phyloP scores from a whole-genome alignment of 1,139 yeast genomes.

The Blastobotrys proliferans region DNA sequence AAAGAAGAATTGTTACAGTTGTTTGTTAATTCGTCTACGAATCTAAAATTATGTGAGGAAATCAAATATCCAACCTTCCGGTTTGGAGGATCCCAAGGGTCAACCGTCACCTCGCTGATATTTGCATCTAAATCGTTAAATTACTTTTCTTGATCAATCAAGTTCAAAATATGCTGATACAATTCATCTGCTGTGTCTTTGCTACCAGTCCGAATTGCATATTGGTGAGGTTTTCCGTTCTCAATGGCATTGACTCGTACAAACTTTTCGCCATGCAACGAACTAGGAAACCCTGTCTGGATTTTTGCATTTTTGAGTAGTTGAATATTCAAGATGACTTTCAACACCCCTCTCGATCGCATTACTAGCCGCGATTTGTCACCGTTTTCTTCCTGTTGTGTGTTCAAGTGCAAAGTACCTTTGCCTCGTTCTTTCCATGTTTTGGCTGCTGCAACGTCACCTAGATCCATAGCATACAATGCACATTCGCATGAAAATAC shows the following conservation, averaged over 20 bases:
- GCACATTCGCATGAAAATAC: constrained; percentile 71
- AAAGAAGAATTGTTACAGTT: constrained; percentile 60
- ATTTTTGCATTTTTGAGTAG: constrained; percentile 56
- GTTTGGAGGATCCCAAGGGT: constrained; percentile 86
- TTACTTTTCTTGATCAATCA: constrained; percentile 27
- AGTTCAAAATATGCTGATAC: constrained; percentile 46
- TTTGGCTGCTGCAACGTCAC: constrained; percentile 51
- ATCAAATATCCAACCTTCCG: constrained; percentile 75
- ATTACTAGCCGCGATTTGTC: constrained; percentile 62
- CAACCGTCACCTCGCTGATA: constrained; percentile 83
- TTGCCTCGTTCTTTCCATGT: constrained; percentile 98
- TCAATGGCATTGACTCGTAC: constrained; percentile 62
- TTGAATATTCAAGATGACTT: constrained; percentile 77
- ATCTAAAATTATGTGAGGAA: constrained; percentile 53
- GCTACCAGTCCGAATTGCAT: constrained; percentile 68
- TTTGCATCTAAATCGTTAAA: constrained; percentile 37
- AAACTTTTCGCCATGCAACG: constrained; percentile 73
- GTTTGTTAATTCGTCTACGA: constrained; percentile 44
- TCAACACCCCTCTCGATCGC: constrained; percentile 84
- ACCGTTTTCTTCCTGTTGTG: constrained; percentile 14
- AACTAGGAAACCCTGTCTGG: constrained; percentile 78
- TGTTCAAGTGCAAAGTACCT: constrained; percentile 78
- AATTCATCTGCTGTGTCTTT: constrained; percentile 59
- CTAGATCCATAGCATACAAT: constrained; percentile 67
- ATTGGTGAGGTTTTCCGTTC: constrained; percentile 65